Percentiles rank a stretch among this genome's conserved stretches.
These are phyloP conservation scores for Intubia oerlemansii DNA, from an alignment of 2,329 filamentous ascomycete genomes.

Conservation along the genomic window DNA sequence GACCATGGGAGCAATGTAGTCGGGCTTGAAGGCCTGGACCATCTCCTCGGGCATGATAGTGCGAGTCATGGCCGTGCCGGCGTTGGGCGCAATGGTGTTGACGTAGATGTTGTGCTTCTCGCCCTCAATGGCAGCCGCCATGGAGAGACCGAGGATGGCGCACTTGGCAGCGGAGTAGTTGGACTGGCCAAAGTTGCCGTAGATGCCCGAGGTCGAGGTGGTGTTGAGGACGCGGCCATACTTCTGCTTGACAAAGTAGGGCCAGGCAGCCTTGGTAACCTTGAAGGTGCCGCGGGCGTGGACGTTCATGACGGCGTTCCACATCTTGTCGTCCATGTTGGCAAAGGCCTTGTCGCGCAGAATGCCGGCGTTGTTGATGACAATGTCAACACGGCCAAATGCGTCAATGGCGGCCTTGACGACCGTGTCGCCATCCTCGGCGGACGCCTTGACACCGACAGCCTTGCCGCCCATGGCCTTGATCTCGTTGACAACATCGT, in stretches of 20 bases:
- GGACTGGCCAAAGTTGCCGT: constrained; percentile 96
- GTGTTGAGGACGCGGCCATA: constrained; percentile 96
- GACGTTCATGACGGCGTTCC: constrained; percentile 81
- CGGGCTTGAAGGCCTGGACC: constrained; percentile 97
- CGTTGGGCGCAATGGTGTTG: constrained; percentile 96
- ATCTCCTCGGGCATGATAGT: constrained; percentile 92
- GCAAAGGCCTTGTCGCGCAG: constrained; percentile 92
- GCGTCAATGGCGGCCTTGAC: constrained; percentile 86
- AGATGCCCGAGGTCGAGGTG: constrained; percentile 90
- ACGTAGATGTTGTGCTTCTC: constrained; percentile 95
- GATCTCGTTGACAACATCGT: constrained; percentile 80
- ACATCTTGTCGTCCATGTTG: constrained; percentile 91
- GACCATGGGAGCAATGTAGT: constrained; percentile 89
- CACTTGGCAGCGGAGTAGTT: constrained; percentile 89
- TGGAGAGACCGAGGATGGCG: constrained; percentile 88
- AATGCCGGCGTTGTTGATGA: constrained; percentile 97
- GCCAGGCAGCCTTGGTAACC: constrained; percentile 92
- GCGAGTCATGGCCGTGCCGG: constrained; percentile 84
- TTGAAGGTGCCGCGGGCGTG: constrained; percentile 93
- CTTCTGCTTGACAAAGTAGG: constrained; percentile 94
- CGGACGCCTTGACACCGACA: constrained; percentile 79
- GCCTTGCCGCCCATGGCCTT: constrained; percentile 75
- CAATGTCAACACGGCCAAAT: constrained; percentile 80
- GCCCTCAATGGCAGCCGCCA: constrained; percentile 80
- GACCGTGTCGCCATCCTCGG: constrained; percentile 77